phyloP scores from a whole-genome alignment of 495 filamentous ascomycete genomes.

The Penicillium lagena region DNA sequence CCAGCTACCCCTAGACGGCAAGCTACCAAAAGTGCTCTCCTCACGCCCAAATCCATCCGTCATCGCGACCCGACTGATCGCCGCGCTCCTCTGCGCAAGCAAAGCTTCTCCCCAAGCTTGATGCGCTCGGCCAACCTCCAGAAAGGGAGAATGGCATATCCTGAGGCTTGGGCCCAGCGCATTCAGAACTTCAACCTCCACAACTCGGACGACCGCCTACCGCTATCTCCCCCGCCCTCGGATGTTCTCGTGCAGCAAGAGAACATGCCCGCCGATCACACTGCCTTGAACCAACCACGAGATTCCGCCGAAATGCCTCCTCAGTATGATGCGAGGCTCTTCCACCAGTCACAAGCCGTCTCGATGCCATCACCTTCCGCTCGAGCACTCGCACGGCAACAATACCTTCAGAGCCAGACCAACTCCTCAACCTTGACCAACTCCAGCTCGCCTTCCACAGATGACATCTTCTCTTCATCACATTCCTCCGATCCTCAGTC shows the following conservation, averaged over 20 bases:
- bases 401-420: slow-evolving; percentile 29
- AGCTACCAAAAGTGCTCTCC: slow-evolving; percentile 25
- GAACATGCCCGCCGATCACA: slow-evolving; percentile 23
- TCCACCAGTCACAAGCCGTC: slow-evolving; percentile 31
- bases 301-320: slow-evolving; percentile 30
- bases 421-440: slow-evolving; percentile 25
- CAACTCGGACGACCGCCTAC: slow-evolving; percentile 32
- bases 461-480: slow-evolving; percentile 40
- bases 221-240: slow-evolving; percentile 39
- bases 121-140: slow-evolving; percentile 32
- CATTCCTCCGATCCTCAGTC: slow-evolving; percentile 40
- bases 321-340: slow-evolving; percentile 30
- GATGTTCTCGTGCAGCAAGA: slow-evolving; percentile 38
- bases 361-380: slow-evolving; percentile 33
- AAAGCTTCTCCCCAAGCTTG: slow-evolving; percentile 38
- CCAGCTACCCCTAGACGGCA: slow-evolving; percentile 36
- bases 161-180: slow-evolving; percentile 35
- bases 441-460: slow-evolving; percentile 35
- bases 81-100: slow-evolving; percentile 31
- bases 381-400: slow-evolving; percentile 22
- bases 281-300: slow-evolving; percentile 9
- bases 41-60: slow-evolving; percentile 37
- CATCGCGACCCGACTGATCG: slow-evolving; percentile 38
- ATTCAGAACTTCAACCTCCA: slow-evolving; percentile 35
- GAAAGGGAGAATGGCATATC: slow-evolving; percentile 38